Evolutionary conservation across 306 rosid species (phyloP).

Genomic region (Casuarina equisetifolia): DNA sequence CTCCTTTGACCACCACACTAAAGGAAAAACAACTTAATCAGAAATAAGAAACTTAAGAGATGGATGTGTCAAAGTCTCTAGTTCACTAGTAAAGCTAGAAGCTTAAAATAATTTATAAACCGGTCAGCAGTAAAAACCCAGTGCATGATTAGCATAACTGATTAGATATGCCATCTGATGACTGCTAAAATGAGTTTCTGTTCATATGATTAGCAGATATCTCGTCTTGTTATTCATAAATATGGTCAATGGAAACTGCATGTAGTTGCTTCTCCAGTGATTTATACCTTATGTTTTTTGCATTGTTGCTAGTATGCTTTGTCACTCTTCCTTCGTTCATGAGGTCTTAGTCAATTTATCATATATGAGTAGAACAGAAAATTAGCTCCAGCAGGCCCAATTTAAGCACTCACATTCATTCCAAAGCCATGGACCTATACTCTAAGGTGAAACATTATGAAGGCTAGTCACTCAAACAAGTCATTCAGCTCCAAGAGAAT

Average conservation of each 20-base stretch:
- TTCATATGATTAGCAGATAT: neutral
- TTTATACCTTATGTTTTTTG: conserved; percentile 5
- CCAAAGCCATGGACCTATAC: neutral
- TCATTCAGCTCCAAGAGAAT: neutral
- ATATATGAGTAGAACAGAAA: neutral
- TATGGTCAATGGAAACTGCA: conserved; percentile 7
- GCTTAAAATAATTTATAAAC: conserved; percentile 1
- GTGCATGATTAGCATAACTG: neutral
- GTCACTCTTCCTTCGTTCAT: neutral
- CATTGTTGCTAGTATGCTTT: neutral
- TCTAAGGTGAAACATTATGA: neutral
- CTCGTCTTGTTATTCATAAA: conserved; percentile 5
- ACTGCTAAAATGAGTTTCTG: neutral
- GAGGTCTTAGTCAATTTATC: neutral
- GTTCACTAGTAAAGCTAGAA: conserved; percentile 14
- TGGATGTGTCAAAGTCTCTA: conserved; percentile 19
- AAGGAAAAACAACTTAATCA: conserved; percentile 33
- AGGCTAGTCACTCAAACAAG: neutral
- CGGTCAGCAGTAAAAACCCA: conserved; percentile 15
- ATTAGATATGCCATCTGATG: neutral
- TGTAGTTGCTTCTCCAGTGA: conserved; percentile 9
- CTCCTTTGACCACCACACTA: conserved; percentile 89
- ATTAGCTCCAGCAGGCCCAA: neutral
- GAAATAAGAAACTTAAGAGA: conserved; percentile 24
- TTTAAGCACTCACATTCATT: neutral